A percentile compares a stretch with the other conserved stretches of the same genome.
These are phyloP conservation scores for Populus nigra DNA, from an alignment of 345 rosid species.

Conservation along the genomic window DNA sequence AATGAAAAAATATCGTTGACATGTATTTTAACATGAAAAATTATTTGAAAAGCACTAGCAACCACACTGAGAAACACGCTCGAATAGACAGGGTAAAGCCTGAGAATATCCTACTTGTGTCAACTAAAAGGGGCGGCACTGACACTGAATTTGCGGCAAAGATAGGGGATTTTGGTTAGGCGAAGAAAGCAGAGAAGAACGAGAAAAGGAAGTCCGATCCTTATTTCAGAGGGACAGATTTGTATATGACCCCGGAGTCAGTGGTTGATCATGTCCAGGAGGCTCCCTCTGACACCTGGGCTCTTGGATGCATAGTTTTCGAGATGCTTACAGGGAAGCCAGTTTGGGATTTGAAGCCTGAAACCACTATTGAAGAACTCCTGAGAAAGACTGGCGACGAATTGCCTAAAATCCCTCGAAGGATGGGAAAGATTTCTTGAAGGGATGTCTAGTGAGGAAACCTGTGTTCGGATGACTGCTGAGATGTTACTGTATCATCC, in stretches of 20 bases:
- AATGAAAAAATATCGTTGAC: too few species aligned
- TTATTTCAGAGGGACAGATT: slow-evolving; percentile 54
- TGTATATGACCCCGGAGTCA: slow-evolving; percentile 73
- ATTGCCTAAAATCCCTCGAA: slow-evolving; percentile 53
- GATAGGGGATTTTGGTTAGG: slow-evolving; percentile 74
- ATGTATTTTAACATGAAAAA: too few species aligned
- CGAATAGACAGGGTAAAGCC: slow-evolving; percentile 51
- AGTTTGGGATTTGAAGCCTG: slow-evolving; percentile 45
- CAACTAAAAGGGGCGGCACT: not conserved
- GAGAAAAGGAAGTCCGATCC: slow-evolving; percentile 24
- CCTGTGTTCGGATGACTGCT: slow-evolving; percentile 57
- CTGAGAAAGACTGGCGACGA: slow-evolving; percentile 61
- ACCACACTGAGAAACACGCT: too few species aligned
- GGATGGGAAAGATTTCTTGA: slow-evolving; percentile 65
- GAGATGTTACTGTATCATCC: slow-evolving; percentile 73
- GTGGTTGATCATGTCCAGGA: slow-evolving; percentile 53
- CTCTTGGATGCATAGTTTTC: slow-evolving; percentile 64
- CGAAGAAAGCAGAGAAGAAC: slow-evolving; percentile 35
- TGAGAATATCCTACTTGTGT: slow-evolving; percentile 50
- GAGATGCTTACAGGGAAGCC: slow-evolving; percentile 72
- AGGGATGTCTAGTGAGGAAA: slow-evolving; percentile 53
- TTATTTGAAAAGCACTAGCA: too few species aligned
- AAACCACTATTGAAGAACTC: slow-evolving; percentile 33
- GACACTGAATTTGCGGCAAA: slow-evolving; percentile 21
- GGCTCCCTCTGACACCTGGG: slow-evolving; percentile 73